Evolutionary conservation across 2,329 filamentous ascomycete genomes (phyloP).

Genomic region (Monilinia vaccinii-corymbosi): DNA sequence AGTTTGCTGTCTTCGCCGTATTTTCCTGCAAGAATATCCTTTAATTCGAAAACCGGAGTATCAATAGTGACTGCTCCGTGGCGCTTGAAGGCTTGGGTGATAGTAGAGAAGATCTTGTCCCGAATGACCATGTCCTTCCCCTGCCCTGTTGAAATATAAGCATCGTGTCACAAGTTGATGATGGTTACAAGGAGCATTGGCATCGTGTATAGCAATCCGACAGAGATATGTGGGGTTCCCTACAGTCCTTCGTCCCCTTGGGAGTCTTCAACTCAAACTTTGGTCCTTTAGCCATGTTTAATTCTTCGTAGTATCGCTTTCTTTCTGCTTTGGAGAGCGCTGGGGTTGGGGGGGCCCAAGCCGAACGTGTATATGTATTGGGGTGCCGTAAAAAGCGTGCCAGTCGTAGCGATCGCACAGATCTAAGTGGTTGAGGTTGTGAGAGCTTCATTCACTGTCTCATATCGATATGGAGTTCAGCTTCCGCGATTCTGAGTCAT

Average conservation of each 20-base stretch:
- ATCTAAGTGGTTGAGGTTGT: constrained; percentile 20
- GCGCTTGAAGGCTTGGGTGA: constrained; percentile 72
- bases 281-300: constrained; percentile 32
- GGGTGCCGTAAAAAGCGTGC: constrained; percentile 13
- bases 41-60: constrained; percentile 77
- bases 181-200: background rate
- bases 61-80: constrained; percentile 74
- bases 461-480: constrained; percentile 11
- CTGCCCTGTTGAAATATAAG: constrained; percentile 40
- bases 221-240: constrained; percentile 12
- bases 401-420: constrained; percentile 26
- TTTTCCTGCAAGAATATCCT: constrained; percentile 79
- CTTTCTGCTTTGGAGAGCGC: constrained; percentile 19
- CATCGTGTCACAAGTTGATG: constrained; percentile 17
- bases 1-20: constrained; percentile 90
- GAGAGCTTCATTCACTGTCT: constrained; percentile 25
- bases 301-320: constrained; percentile 15
- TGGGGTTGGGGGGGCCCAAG: constrained; percentile 10
- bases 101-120: constrained; percentile 69
- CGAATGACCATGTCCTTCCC: constrained; percentile 71
- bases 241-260: constrained; percentile 84
- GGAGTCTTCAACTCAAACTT: constrained; percentile 74
- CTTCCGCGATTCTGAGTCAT: constrained; percentile 25
- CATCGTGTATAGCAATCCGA: constrained; percentile 5
- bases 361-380: constrained; percentile 10